Evolutionary conservation across 345 rosid genomes (phyloP).

Genomic region (Laguncularia racemosa): DNA sequence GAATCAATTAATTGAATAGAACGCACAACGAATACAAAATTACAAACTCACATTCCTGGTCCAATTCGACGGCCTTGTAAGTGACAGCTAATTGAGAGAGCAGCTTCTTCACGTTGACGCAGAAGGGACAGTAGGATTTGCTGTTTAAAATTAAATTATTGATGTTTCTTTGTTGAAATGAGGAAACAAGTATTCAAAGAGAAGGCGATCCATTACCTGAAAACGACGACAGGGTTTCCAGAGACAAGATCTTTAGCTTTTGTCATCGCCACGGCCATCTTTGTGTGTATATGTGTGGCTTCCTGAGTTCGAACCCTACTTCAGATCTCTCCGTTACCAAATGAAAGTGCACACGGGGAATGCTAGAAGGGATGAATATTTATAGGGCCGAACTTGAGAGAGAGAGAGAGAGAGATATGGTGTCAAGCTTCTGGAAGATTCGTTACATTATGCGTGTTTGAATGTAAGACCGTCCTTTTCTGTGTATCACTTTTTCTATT

Average conservation of each 20-base stretch:
- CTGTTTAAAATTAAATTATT: conserved; percentile 22
- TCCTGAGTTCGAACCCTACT: background rate
- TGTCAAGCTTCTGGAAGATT: too few species aligned
- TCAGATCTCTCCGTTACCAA: background rate
- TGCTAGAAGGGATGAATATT: too few species aligned
- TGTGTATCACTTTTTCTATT: too few species aligned
- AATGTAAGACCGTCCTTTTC: too few species aligned
- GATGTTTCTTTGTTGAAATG: background rate
- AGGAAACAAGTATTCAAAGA: too few species aligned
- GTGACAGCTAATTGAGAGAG: conserved; percentile 43
- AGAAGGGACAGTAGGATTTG: conserved; percentile 63
- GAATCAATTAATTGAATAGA: background rate
- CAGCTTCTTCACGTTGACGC: conserved; percentile 56
- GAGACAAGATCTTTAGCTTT: conserved; percentile 59
- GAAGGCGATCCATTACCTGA: conserved; percentile 31
- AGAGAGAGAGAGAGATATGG: too few species aligned
- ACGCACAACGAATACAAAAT: background rate
- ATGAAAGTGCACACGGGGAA: too few species aligned
- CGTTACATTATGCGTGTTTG: too few species aligned
- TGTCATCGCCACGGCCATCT: conserved; percentile 56
- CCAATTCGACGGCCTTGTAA: conserved; percentile 50
- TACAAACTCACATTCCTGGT: conserved; percentile 41
- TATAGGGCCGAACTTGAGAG: background rate
- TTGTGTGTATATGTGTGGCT: background rate
- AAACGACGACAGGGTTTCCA: conserved; percentile 58